These are phyloP conservation scores for Calocybe gambosa DNA, from an alignment of 1,284 basidiomycete species.

Conservation along the genomic window DNA sequence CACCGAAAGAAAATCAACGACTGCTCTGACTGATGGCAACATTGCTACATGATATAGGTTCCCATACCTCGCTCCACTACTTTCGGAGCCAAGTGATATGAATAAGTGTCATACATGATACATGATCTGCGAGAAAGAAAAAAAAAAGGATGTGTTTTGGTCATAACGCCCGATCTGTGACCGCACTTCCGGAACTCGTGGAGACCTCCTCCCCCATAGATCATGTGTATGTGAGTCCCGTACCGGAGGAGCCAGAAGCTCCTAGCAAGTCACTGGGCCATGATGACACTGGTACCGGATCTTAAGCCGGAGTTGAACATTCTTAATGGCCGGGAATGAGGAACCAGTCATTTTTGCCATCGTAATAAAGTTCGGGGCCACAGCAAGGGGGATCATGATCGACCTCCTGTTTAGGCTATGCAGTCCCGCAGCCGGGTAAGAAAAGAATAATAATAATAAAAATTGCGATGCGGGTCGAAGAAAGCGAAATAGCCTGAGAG, in stretches of 20 bases:
- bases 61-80: background rate
- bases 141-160: background rate
- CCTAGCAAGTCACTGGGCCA: background rate
- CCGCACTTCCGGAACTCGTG: conserved; percentile 1
- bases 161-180: conserved; percentile 4
- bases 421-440: background rate
- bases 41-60: background rate
- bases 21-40: background rate
- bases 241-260: background rate
- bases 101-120: background rate
- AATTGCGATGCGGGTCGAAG: background rate
- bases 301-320: too few species aligned
- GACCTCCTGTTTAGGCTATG: background rate
- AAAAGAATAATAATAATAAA: too few species aligned
- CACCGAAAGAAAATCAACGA: background rate
- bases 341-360: background rate
- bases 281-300: background rate
- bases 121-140: background rate
- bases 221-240: too few species aligned
- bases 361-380: background rate
- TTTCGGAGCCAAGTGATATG: background rate
- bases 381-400: background rate
- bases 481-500: background rate
- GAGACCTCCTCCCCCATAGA: too few species aligned
- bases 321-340: background rate